phyloP scores from a whole-genome alignment of 768 basidiomycete genomes.

The Boletus patriciae region DNA sequence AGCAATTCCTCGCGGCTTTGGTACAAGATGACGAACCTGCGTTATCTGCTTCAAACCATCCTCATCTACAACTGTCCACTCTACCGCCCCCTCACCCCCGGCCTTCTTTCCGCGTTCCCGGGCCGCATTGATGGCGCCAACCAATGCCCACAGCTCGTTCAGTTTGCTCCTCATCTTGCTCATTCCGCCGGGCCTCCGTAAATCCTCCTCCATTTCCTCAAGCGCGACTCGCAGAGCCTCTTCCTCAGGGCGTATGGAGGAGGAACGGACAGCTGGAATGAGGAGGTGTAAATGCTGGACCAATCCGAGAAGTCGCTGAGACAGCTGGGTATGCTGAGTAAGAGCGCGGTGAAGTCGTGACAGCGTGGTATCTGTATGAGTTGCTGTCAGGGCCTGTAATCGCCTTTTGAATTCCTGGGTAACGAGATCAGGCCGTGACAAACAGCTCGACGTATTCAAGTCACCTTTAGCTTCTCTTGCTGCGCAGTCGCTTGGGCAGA shows the following conservation, averaged over 20 bases:
- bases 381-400: slow-evolving; percentile 57
- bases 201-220: slow-evolving; percentile 74
- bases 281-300: slow-evolving; percentile 78
- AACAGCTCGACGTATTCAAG: neutral
- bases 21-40: slow-evolving; percentile 47
- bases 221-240: slow-evolving; percentile 68
- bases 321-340: slow-evolving; percentile 65
- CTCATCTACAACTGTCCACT: slow-evolving; percentile 87
- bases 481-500: slow-evolving; percentile 63
- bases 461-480: slow-evolving; percentile 61
- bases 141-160: slow-evolving; percentile 83
- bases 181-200: slow-evolving; percentile 50
- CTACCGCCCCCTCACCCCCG: slow-evolving; percentile 43
- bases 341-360: slow-evolving; percentile 65
- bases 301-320: slow-evolving; percentile 65
- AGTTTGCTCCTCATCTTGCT: slow-evolving; percentile 69
- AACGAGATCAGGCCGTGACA: slow-evolving; percentile 6
- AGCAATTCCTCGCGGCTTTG: neutral
- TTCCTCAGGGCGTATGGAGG: slow-evolving; percentile 76
- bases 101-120: slow-evolving; percentile 50
- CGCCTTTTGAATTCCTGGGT: slow-evolving; percentile 65
- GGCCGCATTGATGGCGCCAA: slow-evolving; percentile 67
- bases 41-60: slow-evolving; percentile 76
- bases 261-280: slow-evolving; percentile 72
- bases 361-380: slow-evolving; percentile 65